Evolutionary conservation across 495 filamentous ascomycete genomes (phyloP).

Genomic region (Paragyromitra xinjiangensis): DNA sequence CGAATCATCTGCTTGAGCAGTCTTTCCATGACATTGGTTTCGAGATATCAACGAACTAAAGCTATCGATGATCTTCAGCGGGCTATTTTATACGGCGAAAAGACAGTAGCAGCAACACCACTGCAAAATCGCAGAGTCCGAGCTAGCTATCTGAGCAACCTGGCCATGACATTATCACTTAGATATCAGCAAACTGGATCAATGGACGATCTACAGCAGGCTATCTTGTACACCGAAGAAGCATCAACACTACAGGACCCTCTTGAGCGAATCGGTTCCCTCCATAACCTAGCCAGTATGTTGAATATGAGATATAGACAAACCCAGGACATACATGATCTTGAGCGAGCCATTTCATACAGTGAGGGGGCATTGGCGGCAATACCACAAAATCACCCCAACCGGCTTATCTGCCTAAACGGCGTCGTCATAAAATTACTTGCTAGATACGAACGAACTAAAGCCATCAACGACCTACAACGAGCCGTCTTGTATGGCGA

Average conservation of each 20-base stretch:
- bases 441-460: not conserved
- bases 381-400: not conserved
- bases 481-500: not conserved
- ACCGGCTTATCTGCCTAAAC: not conserved
- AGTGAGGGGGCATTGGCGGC: not conserved
- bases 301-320: not conserved
- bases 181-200: not conserved
- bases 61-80: not conserved
- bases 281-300: not conserved
- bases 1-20: not conserved
- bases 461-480: not conserved
- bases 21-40: not conserved
- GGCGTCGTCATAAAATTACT: not conserved
- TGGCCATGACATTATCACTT: not conserved
- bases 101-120: not conserved
- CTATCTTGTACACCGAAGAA: too few relatives aligned
- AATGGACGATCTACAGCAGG: not conserved
- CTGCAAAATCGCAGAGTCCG: not conserved
- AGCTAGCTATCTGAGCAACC: not conserved
- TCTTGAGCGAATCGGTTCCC: not conserved
- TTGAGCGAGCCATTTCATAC: not conserved
- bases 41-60: too few relatives aligned
- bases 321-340: not conserved
- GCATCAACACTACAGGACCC: not conserved
- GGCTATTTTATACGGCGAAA: not conserved